Conservation (phyloP, 345 rosid genomes). For the Salix arbutifolia region DNA sequence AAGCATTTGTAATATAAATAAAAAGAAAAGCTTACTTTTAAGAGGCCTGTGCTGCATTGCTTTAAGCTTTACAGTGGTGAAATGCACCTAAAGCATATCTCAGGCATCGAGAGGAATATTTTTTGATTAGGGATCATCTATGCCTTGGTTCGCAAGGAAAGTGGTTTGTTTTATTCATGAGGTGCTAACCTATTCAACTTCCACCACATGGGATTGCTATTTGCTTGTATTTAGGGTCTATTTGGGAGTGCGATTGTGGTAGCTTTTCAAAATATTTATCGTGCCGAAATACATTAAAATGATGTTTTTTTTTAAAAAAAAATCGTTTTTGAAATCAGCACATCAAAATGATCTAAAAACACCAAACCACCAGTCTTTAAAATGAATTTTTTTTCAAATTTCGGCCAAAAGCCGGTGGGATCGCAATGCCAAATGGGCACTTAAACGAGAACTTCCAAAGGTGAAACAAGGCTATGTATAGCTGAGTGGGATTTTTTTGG, state of each 20-base stretch:
- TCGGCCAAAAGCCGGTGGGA: no score
- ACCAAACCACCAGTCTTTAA: no score
- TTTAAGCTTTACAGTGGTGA: neutral
- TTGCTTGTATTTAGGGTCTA: neutral
- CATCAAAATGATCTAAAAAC: no score
- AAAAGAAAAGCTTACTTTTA: no score
- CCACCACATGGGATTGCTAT: neutral
- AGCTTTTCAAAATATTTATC: no score
- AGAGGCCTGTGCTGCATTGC: neutral
- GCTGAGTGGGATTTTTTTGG: no score
- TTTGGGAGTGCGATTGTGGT: no score
- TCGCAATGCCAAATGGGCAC: no score
- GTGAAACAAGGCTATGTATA: neutral
- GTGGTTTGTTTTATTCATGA: neutral
- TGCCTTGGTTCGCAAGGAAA: neutral
- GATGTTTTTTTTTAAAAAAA: no score
- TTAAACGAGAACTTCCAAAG: neutral
- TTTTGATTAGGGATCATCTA: neutral
- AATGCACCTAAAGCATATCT: neutral
- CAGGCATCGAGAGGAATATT: neutral
- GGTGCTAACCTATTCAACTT: neutral
- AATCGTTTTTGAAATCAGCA: no score
- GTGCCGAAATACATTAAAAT: no score
- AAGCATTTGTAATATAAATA: neutral
- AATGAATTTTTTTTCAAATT: no score